Evolutionary conservation across 805 yeast genomes (phyloP), one percentile per base, ranked within the genome.

Genomic region (Wickerhamiella allomyrinae): DNA sequence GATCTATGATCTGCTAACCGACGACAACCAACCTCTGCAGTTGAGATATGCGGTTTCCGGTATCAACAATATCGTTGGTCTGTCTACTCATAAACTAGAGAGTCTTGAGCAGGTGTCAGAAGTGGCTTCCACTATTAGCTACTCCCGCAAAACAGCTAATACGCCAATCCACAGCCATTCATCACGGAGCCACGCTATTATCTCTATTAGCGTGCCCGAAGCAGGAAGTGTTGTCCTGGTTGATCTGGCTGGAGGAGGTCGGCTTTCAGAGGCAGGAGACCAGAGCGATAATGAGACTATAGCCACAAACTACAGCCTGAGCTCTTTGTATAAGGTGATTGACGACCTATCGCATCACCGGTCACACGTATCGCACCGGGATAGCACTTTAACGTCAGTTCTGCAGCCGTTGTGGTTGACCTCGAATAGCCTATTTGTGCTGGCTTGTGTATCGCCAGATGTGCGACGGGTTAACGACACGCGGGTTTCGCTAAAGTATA

Each of bases 401-500:
- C 65, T 85, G 42, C 84, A 84, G 55, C 84, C 83, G 53, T 80
- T 93, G 0, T 62, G 84, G 14, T 94, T 94, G 3, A 94, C 94
- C 0, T 82, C 83, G 51, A 82, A 94, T 55, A 77, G 81, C 56
- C 84, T 94, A 0, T 82, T 79, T 7, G 79, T 85, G 86, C 79
- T 85, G 47, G 94, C 84, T 2, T 84, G 94, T 58, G 70, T 84
- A 14, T 22, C 39, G 3, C 19, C 21, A 4, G 9, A 22, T 13
- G 14, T 21, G 5, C 9, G 11, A 3, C 29, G 20, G 2, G 17
- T 20, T 10, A 15, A 14, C 3, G 39, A 36, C 14, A 36, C 39
- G 8, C 21, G 15, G 8, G 9, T 7, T 7, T n/a, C 29, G 6
- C 10, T 36, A 25, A 15, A 31, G 21, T 31, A 17, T 17, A 21